Percentiles rank a stretch among this genome's conserved stretches.
Conservation (phyloP, 768 basidiomycete genomes). For the Lanmaoa pseudosensibilis region DNA sequence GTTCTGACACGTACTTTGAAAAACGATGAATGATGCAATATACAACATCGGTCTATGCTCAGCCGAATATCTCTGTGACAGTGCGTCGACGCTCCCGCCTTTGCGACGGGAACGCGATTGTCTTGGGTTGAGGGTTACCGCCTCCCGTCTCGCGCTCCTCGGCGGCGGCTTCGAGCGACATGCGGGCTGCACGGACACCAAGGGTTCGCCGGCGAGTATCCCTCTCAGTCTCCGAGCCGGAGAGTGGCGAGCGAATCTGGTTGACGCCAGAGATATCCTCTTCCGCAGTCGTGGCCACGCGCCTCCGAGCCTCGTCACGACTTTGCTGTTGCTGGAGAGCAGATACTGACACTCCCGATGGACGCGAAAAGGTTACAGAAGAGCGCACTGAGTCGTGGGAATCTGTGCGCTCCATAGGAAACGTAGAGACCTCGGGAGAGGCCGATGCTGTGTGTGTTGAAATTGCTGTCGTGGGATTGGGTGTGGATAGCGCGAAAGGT, state of each 20-base stretch:
- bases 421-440: conserved; percentile 34
- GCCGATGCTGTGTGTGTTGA: conserved; percentile 65
- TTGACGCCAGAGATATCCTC: conserved; percentile 25
- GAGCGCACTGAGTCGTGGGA: conserved; percentile 47
- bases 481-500: conserved; percentile 51
- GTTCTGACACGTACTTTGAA: conserved; percentile 21
- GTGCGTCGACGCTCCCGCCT: conserved; percentile 48
- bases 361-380: conserved; percentile 65
- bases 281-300: conserved; percentile 31
- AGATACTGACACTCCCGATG: conserved; percentile 53
- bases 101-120: conserved; percentile 33
- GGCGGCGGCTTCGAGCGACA: conserved; percentile 43
- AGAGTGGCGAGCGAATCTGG: conserved; percentile 33
- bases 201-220: conserved; percentile 41
- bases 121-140: conserved; percentile 37
- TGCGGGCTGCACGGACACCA: conserved; percentile 41
- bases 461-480: conserved; percentile 64
- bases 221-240: conserved; percentile 53
- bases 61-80: conserved; percentile 49
- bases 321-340: conserved; percentile 55
- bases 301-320: conserved; percentile 37
- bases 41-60: conserved; percentile 11
- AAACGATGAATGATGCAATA: conserved; percentile 10
- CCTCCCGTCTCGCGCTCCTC: conserved; percentile 33
- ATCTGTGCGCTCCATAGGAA: conserved; percentile 43